Evolutionary conservation across 805 yeast genomes (phyloP), one percentile per base, ranked within the genome.

Genomic region (Zygotorulaspora sp.): DNA sequence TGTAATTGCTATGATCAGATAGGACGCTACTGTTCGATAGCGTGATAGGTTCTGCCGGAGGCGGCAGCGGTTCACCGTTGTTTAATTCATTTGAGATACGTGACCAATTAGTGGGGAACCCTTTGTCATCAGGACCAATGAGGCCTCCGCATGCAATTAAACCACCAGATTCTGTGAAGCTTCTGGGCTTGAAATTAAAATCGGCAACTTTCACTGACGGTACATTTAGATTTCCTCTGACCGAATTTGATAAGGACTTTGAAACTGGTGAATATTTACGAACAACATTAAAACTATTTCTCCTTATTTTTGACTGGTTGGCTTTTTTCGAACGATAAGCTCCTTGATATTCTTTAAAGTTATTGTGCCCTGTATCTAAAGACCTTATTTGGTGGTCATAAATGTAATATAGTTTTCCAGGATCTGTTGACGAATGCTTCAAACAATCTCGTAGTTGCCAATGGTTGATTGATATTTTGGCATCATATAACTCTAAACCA

Each of bases 361-460:
- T 21, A 12, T 36, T 37, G 13, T 35, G 44, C 19, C 38, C 24
- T 20, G 74, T 59, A 44, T 74, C 68, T 7, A 76, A 58, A 14
- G 62, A 43, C 44, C 72, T 68, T 21, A 84, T 70, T 15, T 70
- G 55, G 42, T 75, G 77, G 28, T 77, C 76, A 41, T 66, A 66
- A 1, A 88, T 80, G 55, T 79, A 84, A 40, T 73, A 69, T 6
- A 83, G 64, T 29, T 68, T 67, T 43, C 72, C 55, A 44, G 69
- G 59, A 38, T 57, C 40, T 32, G 51, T 44, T 38, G 80, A 57
- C 12, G 68, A 63, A 11, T 74, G 71, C 47, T 78, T 74, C 5
- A 87, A 66, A 52, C 87, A 68, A 53, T 87, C 90, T 24, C 94
- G 68, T 21, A 87, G 67, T 58, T 86, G 96, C 95, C 95, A 87